phyloP scores from a whole-genome alignment of 495 filamentous ascomycete genomes.

The Trypethelium eluteriae region DNA sequence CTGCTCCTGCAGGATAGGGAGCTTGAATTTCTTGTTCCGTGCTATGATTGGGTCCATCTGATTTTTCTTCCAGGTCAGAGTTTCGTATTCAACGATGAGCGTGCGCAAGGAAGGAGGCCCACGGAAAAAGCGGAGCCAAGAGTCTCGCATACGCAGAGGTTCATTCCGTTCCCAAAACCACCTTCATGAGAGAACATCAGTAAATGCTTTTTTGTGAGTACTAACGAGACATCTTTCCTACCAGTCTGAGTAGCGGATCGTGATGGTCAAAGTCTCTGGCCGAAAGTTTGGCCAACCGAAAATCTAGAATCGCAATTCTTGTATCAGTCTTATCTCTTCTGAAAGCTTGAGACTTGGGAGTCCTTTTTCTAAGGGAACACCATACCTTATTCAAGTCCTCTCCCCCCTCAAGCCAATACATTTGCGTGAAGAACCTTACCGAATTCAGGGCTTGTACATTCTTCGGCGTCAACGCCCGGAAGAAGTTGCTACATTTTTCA shows the following conservation, averaged over 20 bases:
- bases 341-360: too few species aligned
- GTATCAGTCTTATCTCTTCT: neutral
- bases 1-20: neutral
- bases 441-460: neutral
- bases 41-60: conserved; percentile 8
- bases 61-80: neutral
- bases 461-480: neutral
- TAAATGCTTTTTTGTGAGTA: too few species aligned
- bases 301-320: neutral
- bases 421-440: conserved; percentile 1
- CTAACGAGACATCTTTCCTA: too few species aligned
- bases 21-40: conserved; percentile 4
- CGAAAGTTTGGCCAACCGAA: conserved; percentile 2
- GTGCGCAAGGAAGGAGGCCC: neutral
- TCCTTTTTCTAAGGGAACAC: neutral
- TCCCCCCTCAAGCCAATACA: neutral
- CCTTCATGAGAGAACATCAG: too few species aligned
- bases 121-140: conserved; percentile 5
- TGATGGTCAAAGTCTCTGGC: neutral
- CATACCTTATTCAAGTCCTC: neutral
- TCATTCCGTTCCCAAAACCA: neutral
- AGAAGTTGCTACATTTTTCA: neutral
- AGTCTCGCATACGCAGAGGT: neutral
- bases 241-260: conserved; percentile 6
- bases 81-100: neutral